A percentile compares a stretch with the other conserved stretches of the same genome.
These are phyloP conservation scores for Zoysia matrella DNA, from an alignment of 202 grass and related monocot genomes.

Conservation along the genomic window DNA sequence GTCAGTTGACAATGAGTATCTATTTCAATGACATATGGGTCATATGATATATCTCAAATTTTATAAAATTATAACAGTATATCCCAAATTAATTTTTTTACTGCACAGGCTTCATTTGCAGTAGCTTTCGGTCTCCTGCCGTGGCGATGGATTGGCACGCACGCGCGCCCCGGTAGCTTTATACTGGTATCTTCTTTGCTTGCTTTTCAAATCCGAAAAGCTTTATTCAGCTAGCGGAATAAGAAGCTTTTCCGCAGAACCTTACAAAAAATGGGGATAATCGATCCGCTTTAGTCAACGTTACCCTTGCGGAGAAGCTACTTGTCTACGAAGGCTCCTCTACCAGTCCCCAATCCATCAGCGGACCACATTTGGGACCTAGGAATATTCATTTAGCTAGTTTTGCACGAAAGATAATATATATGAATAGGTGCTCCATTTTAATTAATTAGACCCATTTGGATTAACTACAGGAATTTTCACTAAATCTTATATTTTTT, in stretches of 20 bases:
- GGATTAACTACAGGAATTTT: no score
- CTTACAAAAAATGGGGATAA: conserved; percentile 26
- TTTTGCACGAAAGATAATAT: not conserved
- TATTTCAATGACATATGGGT: no score
- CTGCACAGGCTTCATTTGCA: no score
- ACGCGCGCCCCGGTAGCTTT: conserved; percentile 22
- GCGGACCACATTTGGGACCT: not conserved
- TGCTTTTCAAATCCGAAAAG: conserved; percentile 6
- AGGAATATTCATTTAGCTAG: no score
- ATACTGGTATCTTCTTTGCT: conserved; percentile 33
- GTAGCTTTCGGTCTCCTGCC: conserved; percentile 23
- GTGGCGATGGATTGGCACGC: conserved; percentile 2
- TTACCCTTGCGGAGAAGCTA: not conserved
- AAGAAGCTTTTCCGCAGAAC: conserved; percentile 12
- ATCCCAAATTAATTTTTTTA: no score
- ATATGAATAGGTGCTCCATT: no score
- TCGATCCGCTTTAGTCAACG: not conserved
- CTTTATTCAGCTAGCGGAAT: conserved; percentile 34
- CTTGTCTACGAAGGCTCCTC: conserved; percentile 36
- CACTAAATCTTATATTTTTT: no score
- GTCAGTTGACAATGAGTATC: no score
- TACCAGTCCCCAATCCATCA: not conserved
- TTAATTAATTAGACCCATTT: no score
- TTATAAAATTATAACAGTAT: no score
- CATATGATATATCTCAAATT: no score